Evolutionary conservation across 768 basidiomycete genomes (phyloP), one percentile per base, ranked within the genome.

Genomic region (Trametes villosa): DNA sequence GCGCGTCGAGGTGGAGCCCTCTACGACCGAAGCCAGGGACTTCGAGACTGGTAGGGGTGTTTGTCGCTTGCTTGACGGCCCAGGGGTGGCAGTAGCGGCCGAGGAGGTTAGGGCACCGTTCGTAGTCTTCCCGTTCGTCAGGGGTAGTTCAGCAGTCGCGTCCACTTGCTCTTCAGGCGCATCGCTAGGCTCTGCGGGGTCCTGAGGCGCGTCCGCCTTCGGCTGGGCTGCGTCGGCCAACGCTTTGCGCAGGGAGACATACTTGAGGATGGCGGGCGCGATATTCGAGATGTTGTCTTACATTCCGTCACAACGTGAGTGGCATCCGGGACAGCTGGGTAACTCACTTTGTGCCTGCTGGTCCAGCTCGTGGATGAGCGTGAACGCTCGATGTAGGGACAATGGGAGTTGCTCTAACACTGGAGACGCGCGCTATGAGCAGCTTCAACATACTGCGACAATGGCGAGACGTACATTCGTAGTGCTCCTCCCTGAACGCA

Each of bases 331-430:
- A 7, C n/a, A 9, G 34, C 17, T 36, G 9, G 33, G 9, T 17
- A 4, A 47, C 68, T 36, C 53, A 89, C 91, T 75, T 41, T 80
- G 74, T 34, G 81, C 78, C 70, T 90, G 86, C 56, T 85, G 78
- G 65, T 94, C 92, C 34, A 92, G 76, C 70, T 94, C 91, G 8
- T 79, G 77, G 72, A 92, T 81, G 30, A 94, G 76, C 30, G 81
- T 79, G 67, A 86, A 86, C 53, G 88, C 86, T 44, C 92, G 79
- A 59, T 88, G 86, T 22, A 94, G 71, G 27, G 88, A 86, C 54
- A 92, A 74, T 0, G 92, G 92, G 9, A 94, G 74, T 70, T 92
- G 89, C 60, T 92, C 89, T 52, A 93, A 79, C 48, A 87, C 92
- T 94, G 47, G 4, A 12, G n/a, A 18, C 4, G 18, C n/a, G 30